Evolutionary conservation across 1,139 yeast species (phyloP).

Genomic region (Saccharomyces hybrid): DNA sequence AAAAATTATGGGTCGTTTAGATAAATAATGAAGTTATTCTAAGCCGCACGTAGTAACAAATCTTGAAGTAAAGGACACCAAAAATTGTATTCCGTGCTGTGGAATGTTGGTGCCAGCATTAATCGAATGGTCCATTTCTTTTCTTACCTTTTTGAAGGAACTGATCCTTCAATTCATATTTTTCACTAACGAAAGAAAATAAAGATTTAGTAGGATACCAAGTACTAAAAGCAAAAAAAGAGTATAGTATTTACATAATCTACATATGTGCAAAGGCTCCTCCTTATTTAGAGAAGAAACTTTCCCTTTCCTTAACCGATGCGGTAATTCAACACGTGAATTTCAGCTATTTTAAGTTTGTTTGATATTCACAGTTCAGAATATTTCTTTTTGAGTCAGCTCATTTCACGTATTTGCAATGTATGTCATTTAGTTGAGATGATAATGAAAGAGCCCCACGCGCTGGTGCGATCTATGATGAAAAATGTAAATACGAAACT

Average conservation of each 20-base stretch:
- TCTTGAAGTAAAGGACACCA: no score
- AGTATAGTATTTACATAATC: no score
- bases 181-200: not conserved
- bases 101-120: not conserved
- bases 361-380: not conserved
- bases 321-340: not conserved
- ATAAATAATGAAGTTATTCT: not conserved
- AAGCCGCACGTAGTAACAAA: no score
- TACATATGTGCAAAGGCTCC: not conserved
- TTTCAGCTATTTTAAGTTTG: no score
- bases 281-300: not conserved
- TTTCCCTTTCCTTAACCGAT: not conserved
- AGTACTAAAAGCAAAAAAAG: not conserved
- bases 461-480: not conserved
- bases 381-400: not conserved
- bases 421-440: not conserved
- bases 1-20: no score
- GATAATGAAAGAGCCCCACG: not conserved
- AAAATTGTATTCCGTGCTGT: no score
- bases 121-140: not conserved
- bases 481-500: not conserved
- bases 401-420: not conserved
- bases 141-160: not conserved
- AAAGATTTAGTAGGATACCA: not conserved
- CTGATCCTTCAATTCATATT: not conserved